These are phyloP conservation scores for Drechslerella dactyloides DNA, from an alignment of 2,329 filamentous ascomycete species.

Conservation along the genomic window DNA sequence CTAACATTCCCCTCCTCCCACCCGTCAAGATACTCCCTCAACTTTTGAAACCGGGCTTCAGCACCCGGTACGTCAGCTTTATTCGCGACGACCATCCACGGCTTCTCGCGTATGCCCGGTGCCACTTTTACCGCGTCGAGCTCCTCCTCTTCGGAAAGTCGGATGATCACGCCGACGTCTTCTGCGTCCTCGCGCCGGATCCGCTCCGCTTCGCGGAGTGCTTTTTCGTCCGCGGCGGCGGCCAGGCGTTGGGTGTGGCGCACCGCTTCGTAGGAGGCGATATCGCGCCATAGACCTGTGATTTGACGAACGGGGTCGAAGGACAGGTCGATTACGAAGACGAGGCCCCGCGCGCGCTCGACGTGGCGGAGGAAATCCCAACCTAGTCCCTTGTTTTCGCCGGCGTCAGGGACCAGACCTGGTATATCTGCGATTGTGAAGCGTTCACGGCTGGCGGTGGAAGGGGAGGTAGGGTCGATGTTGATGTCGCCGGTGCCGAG, in stretches of 20 bases:
- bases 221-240: conserved; percentile 51
- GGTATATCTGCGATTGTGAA: conserved; percentile 97
- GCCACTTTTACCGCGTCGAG: conserved; percentile 17
- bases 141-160: conserved; percentile 18
- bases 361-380: conserved; percentile 92
- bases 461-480: conserved; percentile 59
- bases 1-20: conserved; percentile 61
- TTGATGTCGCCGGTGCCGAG: conserved; percentile 58
- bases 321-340: conserved; percentile 89
- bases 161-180: conserved; percentile 25
- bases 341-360: conserved; percentile 88
- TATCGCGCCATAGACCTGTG: conserved; percentile 85
- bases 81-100: conserved; percentile 94
- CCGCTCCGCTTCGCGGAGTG: conserved; percentile 32
- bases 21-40: conserved; percentile 73
- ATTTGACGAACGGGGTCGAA: conserved; percentile 80
- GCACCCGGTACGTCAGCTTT: conserved; percentile 86
- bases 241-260: conserved; percentile 50
- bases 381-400: conserved; percentile 87
- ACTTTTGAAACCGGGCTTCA: conserved; percentile 73
- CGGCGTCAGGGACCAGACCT: conserved; percentile 87
- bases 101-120: conserved; percentile 70
- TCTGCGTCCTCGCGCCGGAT: conserved; percentile 28
- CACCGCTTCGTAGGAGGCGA: conserved; percentile 75
- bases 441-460: conserved; percentile 66